phyloP scores from a whole-genome alignment of 352 stramenopile species.

The Phytophthora idaei region DNA sequence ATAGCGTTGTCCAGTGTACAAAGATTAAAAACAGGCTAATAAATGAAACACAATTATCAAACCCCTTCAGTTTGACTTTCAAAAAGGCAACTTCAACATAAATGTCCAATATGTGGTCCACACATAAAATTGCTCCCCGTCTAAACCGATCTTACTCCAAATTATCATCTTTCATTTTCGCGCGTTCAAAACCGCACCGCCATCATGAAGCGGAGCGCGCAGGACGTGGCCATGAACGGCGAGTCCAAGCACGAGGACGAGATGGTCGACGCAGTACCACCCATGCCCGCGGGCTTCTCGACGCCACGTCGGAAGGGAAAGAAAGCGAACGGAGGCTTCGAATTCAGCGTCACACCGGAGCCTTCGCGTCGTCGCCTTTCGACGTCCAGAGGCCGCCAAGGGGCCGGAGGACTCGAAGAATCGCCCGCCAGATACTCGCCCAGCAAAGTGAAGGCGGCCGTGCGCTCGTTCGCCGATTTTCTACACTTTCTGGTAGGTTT shows the following conservation, averaged over 20 bases:
- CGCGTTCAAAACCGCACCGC: constrained; percentile 17
- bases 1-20: constrained; percentile 15
- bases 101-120: constrained; percentile 15
- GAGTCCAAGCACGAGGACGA: constrained; percentile 31
- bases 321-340: constrained; percentile 36
- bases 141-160: constrained; percentile 9
- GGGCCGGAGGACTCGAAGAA: constrained; percentile 40
- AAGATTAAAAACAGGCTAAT: constrained; percentile 11
- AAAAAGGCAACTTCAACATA: constrained; percentile 16
- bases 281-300: constrained; percentile 20
- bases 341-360: constrained; percentile 68
- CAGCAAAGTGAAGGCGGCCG: constrained; percentile 74
- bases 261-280: constrained; percentile 17
- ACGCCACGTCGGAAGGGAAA: constrained; percentile 44
- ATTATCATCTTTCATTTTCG: constrained; percentile 14
- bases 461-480: constrained; percentile 85
- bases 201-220: constrained; percentile 22
- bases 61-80: not conserved
- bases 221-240: constrained; percentile 42
- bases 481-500: constrained; percentile 79
- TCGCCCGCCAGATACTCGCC: constrained; percentile 73
- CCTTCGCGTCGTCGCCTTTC: constrained; percentile 37
- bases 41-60: constrained; percentile 7
- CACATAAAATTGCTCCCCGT: not conserved
- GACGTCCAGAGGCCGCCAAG: constrained; percentile 32